Evolutionary conservation across 2,329 filamentous ascomycete genomes (phyloP), one percentile per base, ranked within the genome.

Genomic region (Microcyclospora tardicrescens): DNA sequence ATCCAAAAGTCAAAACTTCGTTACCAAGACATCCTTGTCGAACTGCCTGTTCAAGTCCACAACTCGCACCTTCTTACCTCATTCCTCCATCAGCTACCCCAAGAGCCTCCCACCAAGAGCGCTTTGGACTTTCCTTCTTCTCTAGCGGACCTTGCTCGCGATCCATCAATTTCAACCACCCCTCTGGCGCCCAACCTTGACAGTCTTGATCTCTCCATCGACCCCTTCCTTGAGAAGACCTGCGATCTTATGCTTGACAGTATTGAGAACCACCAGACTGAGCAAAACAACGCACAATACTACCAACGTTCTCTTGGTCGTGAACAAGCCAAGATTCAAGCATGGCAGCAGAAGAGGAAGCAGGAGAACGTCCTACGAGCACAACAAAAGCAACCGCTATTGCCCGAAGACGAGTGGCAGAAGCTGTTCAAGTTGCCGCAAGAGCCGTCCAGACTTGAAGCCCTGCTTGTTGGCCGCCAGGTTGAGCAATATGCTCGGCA

Each of bases 281-380:
- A 98, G 66, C 81, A 93, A 61, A 96, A 96, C 77, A 98, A 98
- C 75, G 91, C 93, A 70, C 87, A 95, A 65, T 84, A 82, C 74
- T 95, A 95, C 71, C 86, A 95, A 68, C 78, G 91, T 56, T 86
- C 93, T 58, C 73, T 96, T 41, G 81, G 80, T 38, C 84, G 91
- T 53, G 91, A 98, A 69, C 91, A 98, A 69, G 69, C 82, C 56
- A 98, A 96, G 76, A 95, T 98, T 55, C 79, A 84, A 39, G 81
- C 86, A 49, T 98, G 91, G 91, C 89, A 96, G 68, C 69, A 80
- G 45, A 96, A 98, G 78, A 81, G 91, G 60, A 93, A 94, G 71
- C 80, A 84, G 12, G 91, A 98, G 74, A 98, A 98, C 60, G 80
- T 81, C 24, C 81, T 80, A 43, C 77, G 91, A 41, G 72, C 75